These are phyloP conservation scores for Triglochin maritima DNA, from an alignment of 106 monocot genomes.

Conservation along the genomic window DNA sequence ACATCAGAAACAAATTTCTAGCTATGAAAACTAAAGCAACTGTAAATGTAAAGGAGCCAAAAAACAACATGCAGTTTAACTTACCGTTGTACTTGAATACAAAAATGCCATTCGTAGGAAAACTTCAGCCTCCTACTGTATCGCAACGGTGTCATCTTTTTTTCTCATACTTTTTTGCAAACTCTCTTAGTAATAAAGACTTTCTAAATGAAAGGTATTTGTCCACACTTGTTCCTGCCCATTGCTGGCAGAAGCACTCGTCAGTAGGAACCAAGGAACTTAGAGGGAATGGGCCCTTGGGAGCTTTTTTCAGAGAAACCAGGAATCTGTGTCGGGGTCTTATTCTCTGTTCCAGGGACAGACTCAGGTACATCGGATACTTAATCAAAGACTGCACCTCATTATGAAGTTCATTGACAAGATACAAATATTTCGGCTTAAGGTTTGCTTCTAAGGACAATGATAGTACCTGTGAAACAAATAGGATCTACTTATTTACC, in stretches of 20 bases:
- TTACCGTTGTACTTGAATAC: no score
- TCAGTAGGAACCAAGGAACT: slow-evolving; percentile 82
- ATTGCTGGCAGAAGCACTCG: slow-evolving; percentile 71
- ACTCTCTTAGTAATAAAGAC: slow-evolving; percentile 39
- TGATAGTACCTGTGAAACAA: slow-evolving; percentile 58
- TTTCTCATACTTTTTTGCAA: slow-evolving; percentile 60
- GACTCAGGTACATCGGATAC: slow-evolving; percentile 91
- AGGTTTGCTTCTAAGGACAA: slow-evolving; percentile 83
- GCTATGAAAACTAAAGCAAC: no score
- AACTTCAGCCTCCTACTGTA: no score
- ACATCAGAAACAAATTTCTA: no score
- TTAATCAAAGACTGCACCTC: slow-evolving; percentile 81
- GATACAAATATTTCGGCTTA: slow-evolving; percentile 87
- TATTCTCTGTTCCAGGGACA: slow-evolving; percentile 92
- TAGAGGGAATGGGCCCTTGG: slow-evolving; percentile 92
- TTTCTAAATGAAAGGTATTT: slow-evolving; percentile 70
- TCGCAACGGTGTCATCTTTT: slow-evolving; percentile 14
- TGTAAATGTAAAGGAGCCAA: no score
- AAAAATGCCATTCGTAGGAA: no score
- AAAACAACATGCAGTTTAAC: no score
- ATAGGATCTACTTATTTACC: background rate
- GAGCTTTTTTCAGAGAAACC: slow-evolving; percentile 83
- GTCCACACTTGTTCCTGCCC: slow-evolving; percentile 90
- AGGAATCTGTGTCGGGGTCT: slow-evolving; percentile 79
- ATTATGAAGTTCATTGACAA: slow-evolving; percentile 86